Evolutionary conservation across 2,329 filamentous ascomycete species (phyloP), one percentile per base, ranked within the genome.

Genomic region (Xylariaceae sp.): DNA sequence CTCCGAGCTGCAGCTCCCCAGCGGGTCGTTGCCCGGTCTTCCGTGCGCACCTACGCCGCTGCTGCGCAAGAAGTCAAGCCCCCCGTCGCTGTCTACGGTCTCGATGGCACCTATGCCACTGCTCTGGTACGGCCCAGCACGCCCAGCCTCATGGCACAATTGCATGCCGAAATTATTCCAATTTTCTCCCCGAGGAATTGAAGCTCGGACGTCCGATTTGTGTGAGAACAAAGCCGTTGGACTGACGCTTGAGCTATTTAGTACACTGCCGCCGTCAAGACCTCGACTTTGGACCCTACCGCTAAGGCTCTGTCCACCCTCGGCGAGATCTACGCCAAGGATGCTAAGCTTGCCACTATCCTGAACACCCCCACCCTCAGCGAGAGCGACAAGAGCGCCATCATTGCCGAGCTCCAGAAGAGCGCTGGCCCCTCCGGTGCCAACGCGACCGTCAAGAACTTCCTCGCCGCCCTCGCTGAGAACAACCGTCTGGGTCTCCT

Each of bases 51-150:
- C 76, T 97, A 91, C 78, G 91, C 91, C 73, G 79, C 83, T 64
- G 75, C 85, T 69, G 76, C 82, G 72, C 79, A 85, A 75, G 85
- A 87, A 63, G 78, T 86, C 76, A 92, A 90, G 83, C 87, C 93
- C 71, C 94, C 94, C 69, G 82, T 97, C 74, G 85, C 92, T 71
- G 85, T 99, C 74, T 99, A 91, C 79, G 94, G 94, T 71, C 81
- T 99, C 74, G 94, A 97, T 79, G 94, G 94, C 78, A 97, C 93
- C 75, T 99, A 99, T 81, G 94, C 94, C 76, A 92, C 88, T 80
- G 94, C 94, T 81, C 84, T 99, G 87, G 94, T 99, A 93, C 77
- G 90, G 63, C 60, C 75, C 61, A 48, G 63, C 60, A 76, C 60
- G 47, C 59, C 58, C 58, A 15, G 47, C 13, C 34, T 51, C 56